Evolutionary conservation across 2,329 filamentous ascomycete genomes (phyloP), one percentile per base, ranked within the genome.

Genomic region (Xylaria sp.): DNA sequence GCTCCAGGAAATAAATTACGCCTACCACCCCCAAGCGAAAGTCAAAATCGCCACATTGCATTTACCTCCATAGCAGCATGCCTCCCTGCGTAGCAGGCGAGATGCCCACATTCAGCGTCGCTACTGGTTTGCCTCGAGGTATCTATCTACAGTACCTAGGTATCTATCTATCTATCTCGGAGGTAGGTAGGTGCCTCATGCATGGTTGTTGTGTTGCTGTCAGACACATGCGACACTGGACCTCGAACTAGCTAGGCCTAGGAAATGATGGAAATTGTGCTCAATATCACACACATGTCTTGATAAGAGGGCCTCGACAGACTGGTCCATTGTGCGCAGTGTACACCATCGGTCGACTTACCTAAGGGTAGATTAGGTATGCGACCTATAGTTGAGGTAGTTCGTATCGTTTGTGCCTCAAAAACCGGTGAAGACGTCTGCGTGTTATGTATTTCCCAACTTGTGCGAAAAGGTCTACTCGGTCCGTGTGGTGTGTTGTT

Each of bases 401-500:
- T 55, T 62, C 31, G 60, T 44, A 44, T 61, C 27, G 59, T 33
- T n/a, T 61, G 51, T 61, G 58, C 56, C 31, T 50, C 11, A 38
- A 57, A 61, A 65, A 20, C 55, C 58, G 58, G 67, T 61, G 59
- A 69, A 60, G 61, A 61, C 31, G 38, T 66, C 66, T 56, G 63
- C 57, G 38, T n/a, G n/a, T n/a, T n/a, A n/a, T n/a, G n/a, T 60
- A 54, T 45, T 64, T 64, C 61, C 61, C 29, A 62, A 57, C 57
- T 57, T 51, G 65, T 63, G 55, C 61, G 53, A 59, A 69, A 65
- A 57, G 50, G 49, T 65, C 36, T 49, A 44, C 55, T 61, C 57
- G 25, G 50, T 51, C 61, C 55, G 59, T 60, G 61, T 69, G 66
- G 68, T 69, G 65, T 63, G 67, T 69, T 69, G 68, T 69, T 69